These are phyloP conservation scores for Paecilomyces variotii DNA, from an alignment of 2,329 filamentous ascomycete species.

Conservation along the genomic window DNA sequence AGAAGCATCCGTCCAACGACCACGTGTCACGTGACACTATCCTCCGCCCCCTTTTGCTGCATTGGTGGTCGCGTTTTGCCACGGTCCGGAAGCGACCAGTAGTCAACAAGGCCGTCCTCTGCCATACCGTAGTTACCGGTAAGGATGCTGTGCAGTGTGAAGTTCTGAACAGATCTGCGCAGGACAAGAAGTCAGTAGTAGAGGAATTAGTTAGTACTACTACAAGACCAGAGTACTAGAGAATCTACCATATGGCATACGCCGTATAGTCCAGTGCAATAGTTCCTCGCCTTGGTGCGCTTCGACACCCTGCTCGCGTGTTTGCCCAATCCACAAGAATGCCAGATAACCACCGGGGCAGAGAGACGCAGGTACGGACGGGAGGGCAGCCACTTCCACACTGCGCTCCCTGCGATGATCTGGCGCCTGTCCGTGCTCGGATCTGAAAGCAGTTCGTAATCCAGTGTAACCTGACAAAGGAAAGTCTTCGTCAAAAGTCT, in stretches of 20 bases:
- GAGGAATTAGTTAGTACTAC: too few relatives aligned
- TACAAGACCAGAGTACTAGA: too few relatives aligned
- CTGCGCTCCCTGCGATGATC: background rate
- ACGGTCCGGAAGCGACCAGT: background rate
- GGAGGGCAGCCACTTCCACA: background rate
- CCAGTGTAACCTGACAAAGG: background rate
- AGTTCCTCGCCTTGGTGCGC: too few relatives aligned
- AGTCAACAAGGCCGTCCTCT: background rate
- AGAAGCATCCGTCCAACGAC: background rate
- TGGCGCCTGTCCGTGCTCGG: background rate
- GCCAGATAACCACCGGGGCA: background rate
- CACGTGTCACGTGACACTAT: background rate
- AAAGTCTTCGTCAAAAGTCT: background rate
- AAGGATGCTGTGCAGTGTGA: background rate
- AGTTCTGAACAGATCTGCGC: too few relatives aligned
- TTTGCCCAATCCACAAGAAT: background rate
- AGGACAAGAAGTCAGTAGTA: too few relatives aligned
- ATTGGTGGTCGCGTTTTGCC: background rate
- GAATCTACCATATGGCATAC: too few relatives aligned
- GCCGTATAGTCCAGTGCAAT: too few relatives aligned
- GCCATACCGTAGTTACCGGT: background rate
- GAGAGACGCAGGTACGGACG: background rate
- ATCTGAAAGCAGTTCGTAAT: background rate
- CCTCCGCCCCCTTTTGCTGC: background rate
- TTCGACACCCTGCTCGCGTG: background rate